phyloP scores from a whole-genome alignment of 1,284 basidiomycete species.

The Entoloma clypeatum region DNA sequence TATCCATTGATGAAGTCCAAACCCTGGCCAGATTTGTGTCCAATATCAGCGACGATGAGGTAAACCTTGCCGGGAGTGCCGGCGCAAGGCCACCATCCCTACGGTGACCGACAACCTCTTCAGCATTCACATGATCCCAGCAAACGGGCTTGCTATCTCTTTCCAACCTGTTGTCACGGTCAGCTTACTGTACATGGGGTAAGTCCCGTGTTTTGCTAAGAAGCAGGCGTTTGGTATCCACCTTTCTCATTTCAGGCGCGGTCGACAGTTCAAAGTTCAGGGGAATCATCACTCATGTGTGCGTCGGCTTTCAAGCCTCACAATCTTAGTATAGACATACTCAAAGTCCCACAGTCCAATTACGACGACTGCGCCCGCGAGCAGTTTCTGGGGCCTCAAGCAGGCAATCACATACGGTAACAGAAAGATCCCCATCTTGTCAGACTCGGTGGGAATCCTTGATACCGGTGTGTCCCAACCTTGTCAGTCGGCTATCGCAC shows the following conservation, averaged over 20 bases:
- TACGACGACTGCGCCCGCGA: slow-evolving; percentile 47
- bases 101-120: slow-evolving; percentile 52
- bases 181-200: slow-evolving; percentile 50
- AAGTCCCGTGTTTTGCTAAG: slow-evolving; percentile 2
- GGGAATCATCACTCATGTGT: slow-evolving; percentile 44
- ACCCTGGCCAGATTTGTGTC: too few relatives aligned
- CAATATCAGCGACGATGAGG: too few relatives aligned
- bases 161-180: slow-evolving; percentile 46
- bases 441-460: slow-evolving; percentile 54
- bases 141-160: slow-evolving; percentile 43
- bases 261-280: slow-evolving; percentile 45
- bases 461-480: slow-evolving; percentile 41
- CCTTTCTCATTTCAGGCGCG: slow-evolving; percentile 38
- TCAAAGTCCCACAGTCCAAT: slow-evolving; percentile 31
- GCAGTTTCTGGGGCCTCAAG: slow-evolving; percentile 59
- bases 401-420: slow-evolving; percentile 53
- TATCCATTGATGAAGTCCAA: too few relatives aligned
- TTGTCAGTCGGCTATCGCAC: not conserved
- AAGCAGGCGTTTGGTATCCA: too few relatives aligned
- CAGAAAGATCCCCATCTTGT: slow-evolving; percentile 42
- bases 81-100: too few relatives aligned
- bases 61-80: too few relatives aligned
- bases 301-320: slow-evolving; percentile 16
- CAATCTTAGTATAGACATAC: slow-evolving; percentile 1
- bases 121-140: slow-evolving; percentile 32